Conservation (phyloP, 2,329 filamentous ascomycete genomes). For the Cytospora paraplurivora region DNA sequence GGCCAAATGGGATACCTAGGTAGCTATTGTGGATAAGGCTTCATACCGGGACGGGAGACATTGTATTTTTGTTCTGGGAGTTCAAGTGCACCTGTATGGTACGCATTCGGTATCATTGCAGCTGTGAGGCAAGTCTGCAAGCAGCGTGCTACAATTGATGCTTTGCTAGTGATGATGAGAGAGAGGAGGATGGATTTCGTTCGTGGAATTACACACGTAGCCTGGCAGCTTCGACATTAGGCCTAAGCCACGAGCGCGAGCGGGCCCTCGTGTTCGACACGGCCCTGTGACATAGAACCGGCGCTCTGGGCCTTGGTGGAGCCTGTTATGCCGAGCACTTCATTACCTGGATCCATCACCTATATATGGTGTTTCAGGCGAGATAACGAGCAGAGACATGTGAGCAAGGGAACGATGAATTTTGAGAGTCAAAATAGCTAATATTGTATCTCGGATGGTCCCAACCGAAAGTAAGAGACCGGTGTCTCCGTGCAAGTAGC, state of each 20-base stretch:
- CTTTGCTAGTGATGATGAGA: no score
- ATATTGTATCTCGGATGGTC: conserved; percentile 15
- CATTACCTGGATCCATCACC: neutral
- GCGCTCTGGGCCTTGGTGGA: neutral
- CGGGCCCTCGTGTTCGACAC: neutral
- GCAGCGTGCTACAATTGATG: neutral
- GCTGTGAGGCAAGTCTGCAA: no score
- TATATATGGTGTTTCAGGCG: conserved; percentile 11
- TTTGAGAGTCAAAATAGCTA: neutral
- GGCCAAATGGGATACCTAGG: conserved; percentile 3
- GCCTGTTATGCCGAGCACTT: neutral
- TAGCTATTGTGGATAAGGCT: conserved; percentile 7
- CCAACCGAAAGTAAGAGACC: conserved; percentile 7
- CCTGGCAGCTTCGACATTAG: neutral
- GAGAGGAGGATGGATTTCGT: neutral
- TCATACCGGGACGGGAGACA: no score
- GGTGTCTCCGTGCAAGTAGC: neutral
- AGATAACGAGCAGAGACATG: conserved; percentile 8
- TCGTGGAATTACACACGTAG: no score
- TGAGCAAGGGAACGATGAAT: conserved; percentile 3
- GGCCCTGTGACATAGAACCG: no score
- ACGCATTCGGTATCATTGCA: no score
- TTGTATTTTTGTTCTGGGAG: no score
- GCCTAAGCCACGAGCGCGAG: neutral
- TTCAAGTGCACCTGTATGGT: no score